Conservation (phyloP, 169 alveolate genomes). For the Toxoplasma gondii region DNA sequence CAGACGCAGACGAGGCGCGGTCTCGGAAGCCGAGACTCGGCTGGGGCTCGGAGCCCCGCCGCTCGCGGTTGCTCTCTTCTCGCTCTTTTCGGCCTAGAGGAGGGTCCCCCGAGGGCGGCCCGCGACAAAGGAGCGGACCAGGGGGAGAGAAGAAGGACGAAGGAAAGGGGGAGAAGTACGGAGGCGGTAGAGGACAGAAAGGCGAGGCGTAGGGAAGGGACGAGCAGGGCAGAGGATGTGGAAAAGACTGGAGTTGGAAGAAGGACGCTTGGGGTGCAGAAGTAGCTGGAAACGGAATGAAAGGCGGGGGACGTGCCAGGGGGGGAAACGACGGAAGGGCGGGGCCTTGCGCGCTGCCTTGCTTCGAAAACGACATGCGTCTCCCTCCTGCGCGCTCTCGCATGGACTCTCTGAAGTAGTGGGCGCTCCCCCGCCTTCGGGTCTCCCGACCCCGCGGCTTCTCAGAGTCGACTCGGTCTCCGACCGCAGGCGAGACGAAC, state of each 20-base stretch:
- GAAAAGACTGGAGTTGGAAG: background rate
- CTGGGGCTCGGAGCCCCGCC: background rate
- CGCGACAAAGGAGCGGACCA: background rate
- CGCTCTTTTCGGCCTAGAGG: background rate
- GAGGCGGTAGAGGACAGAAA: background rate
- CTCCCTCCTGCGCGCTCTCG: too few species aligned
- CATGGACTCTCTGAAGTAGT: too few species aligned
- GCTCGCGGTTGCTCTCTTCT: background rate
- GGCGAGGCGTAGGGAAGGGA: background rate
- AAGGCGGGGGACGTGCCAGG: background rate
- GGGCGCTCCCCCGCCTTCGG: too few species aligned
- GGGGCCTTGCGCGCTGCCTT: too few species aligned
- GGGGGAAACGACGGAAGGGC: too few species aligned
- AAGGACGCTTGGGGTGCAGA: background rate
- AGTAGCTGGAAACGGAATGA: background rate
- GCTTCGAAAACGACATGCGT: too few species aligned
- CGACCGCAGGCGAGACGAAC: too few species aligned
- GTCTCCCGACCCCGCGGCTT: too few species aligned
- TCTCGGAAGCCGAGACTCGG: background rate
- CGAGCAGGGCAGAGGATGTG: background rate
- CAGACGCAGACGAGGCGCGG: background rate
- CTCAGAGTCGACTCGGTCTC: too few species aligned
- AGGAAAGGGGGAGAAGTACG: background rate
- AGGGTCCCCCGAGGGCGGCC: background rate
- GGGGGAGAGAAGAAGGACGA: background rate